Evolutionary conservation across 1,139 yeast genomes (phyloP), one percentile per base, ranked within the genome.

Genomic region (Zygosaccharomyces sapae): DNA sequence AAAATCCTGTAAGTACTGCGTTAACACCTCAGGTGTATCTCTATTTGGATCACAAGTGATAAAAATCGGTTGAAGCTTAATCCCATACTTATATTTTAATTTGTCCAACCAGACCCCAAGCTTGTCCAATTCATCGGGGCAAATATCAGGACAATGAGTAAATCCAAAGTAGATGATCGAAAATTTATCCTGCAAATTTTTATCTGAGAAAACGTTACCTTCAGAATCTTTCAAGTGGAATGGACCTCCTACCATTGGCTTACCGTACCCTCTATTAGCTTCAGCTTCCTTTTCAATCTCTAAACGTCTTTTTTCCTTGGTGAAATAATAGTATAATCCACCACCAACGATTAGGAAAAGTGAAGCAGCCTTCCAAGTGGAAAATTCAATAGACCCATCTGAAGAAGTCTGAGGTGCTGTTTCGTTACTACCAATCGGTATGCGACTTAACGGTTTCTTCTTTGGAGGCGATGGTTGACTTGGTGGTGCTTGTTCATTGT

Each of bases 1-100:
- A 78, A 92, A 92, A 62, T 92, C 98, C 37, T 74, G 70, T 61
- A 90, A 73, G 65, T 90, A 90, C 53, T 80, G 81, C 63, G 83
- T 83, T 46, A 89, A 64, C 9, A 88, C 86, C 47, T 81, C 89
- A 0, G 97, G 96, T 0, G 87, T 68, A 64, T 92, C 98, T 61
- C 98, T 80, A 3, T 86, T 90, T 2, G 98, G 98, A 66, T 92
- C 98, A 70, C 98, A 92, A 7, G 97, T 89, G 55, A 92, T 84
- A 67, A 92, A 92, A 22, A 92, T 70, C 0, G 97, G 95, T 67
- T 86, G 95, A 44, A 89, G 63, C 42, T 80, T 73, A 48, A 83
- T 77, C 29, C 74, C 73, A 45, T 80, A 75, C 54, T 79, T 76
- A 22, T 62, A 51, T 58, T 83, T 79, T 60, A 86, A 72, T 20